These are phyloP conservation scores for Mortierella sp. DNA, from an alignment of 371 early-diverging fungal species.

Conservation along the genomic window DNA sequence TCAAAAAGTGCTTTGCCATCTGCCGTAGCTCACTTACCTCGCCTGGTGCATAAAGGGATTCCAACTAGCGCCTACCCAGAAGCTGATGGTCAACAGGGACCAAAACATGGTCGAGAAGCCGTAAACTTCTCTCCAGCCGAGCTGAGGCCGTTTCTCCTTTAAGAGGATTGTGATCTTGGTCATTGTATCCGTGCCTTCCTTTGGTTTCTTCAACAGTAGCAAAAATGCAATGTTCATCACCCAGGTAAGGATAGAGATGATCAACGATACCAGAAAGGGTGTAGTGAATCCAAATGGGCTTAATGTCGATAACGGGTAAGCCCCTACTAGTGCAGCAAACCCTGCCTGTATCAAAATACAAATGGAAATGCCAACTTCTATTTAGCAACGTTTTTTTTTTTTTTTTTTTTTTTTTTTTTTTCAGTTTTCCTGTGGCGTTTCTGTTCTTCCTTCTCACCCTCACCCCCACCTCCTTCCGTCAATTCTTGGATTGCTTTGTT, in stretches of 20 bases:
- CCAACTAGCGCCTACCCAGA: slow-evolving; percentile 52
- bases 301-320: slow-evolving; percentile 33
- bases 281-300: slow-evolving; percentile 48
- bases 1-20: too few species aligned
- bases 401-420: too few species aligned
- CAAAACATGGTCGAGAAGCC: slow-evolving; percentile 51
- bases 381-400: too few species aligned
- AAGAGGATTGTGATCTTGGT: slow-evolving; percentile 50
- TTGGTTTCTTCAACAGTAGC: slow-evolving; percentile 39
- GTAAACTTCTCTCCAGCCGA: slow-evolving; percentile 49
- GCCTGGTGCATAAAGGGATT: slow-evolving; percentile 53
- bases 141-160: slow-evolving; percentile 36
- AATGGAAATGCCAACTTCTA: too few species aligned
- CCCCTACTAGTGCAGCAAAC: slow-evolving; percentile 33
- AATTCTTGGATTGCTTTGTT: too few species aligned
- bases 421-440: too few species aligned
- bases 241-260: slow-evolving; percentile 39
- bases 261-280: slow-evolving; percentile 37
- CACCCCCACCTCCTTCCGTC: too few species aligned
- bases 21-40: slow-evolving; percentile 20
- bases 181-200: slow-evolving; percentile 41
- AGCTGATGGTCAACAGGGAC: slow-evolving; percentile 40
- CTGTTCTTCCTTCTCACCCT: too few species aligned
- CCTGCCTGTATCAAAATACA: slow-evolving; percentile 23
- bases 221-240: slow-evolving; percentile 46